Evolutionary conservation across 2,329 filamentous ascomycete genomes (phyloP).

Genomic region (Aspergillus costaricaensis): DNA sequence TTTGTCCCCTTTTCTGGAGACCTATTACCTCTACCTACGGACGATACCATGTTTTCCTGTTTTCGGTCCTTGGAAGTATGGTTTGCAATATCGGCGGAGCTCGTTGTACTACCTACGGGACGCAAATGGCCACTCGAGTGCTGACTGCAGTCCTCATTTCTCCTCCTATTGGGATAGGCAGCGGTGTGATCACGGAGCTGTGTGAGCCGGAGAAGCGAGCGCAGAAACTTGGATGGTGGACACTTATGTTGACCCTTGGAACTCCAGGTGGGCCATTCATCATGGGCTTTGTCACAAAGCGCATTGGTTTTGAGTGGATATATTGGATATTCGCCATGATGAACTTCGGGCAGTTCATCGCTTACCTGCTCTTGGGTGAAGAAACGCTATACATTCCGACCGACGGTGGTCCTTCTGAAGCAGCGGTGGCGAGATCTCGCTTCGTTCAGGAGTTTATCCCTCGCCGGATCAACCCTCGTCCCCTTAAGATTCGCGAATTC

Average conservation of each 20-base stretch:
- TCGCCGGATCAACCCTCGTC: constrained; percentile 51
- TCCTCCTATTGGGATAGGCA: constrained; percentile 55
- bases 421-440: constrained; percentile 26
- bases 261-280: constrained; percentile 42
- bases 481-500: constrained; percentile 51
- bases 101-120: constrained; percentile 48
- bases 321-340: constrained; percentile 60
- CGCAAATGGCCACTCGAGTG: constrained; percentile 53
- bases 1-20: constrained; percentile 57
- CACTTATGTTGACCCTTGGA: constrained; percentile 51
- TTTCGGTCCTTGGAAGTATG: constrained; percentile 51
- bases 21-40: constrained; percentile 56
- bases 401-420: constrained; percentile 35
- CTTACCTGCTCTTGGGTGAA: constrained; percentile 55
- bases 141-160: constrained; percentile 55
- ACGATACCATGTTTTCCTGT: constrained; percentile 54
- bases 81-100: constrained; percentile 57
- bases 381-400: constrained; percentile 56
- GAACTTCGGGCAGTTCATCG: constrained; percentile 56
- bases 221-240: constrained; percentile 57
- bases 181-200: constrained; percentile 55
- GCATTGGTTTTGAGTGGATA: constrained; percentile 58
- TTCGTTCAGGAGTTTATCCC: constrained; percentile 41
- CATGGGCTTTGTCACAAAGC: constrained; percentile 48
- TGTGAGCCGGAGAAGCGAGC: constrained; percentile 56